Evolutionary conservation across 352 stramenopile genomes (phyloP), one percentile per base, ranked within the genome.

Genomic region (Phytophthora capsici): DNA sequence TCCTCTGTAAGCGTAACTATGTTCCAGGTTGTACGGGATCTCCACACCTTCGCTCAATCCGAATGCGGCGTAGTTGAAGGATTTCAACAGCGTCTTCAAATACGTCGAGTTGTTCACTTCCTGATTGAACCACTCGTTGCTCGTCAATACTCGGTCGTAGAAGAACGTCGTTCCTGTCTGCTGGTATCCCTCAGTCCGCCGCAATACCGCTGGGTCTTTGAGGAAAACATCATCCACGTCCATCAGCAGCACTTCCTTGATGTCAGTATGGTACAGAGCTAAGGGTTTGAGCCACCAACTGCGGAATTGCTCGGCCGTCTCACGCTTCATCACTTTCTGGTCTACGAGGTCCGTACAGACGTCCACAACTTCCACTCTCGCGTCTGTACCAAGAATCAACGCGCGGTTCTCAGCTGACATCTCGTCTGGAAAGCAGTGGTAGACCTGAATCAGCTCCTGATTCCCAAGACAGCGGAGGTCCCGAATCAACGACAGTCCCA

Each of bases 201-300:
- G 66, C 16, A 86, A 32, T 20, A 67, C 53, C 9, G 77, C 69
- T 9, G 76, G 75, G 48, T 89, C 66, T n/a, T 63, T 63, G 22
- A 89, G 43, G 37, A 78, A 71, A 6, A 89, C 52, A 16, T 80
- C 80, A 45, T 86, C 77, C 19, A 79, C 80, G 43, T 89, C 80
- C 58, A 82, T 66, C 2, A 82, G 58, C 34, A 82, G 41, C 6
- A 77, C 70, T 19, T 82, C 54, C 13, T 44, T 41, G 12, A 82
- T 58, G 22, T 76, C 41, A 0, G 70, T 79, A 63, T 82, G 70
- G 16, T 56, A 62, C 48, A 78, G 16, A 2, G 70, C 74, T 17
- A 82, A 61, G 1, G 71, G 74, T 34, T 82, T 82, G 30, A 82
- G 56, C 70, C 71, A 82, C 57, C 55, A 82, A 44, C 41, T 78